Base-by-base conservation (phyloP, 2,329 filamentous ascomycete species). In the Trichoderma sp. region DNA sequence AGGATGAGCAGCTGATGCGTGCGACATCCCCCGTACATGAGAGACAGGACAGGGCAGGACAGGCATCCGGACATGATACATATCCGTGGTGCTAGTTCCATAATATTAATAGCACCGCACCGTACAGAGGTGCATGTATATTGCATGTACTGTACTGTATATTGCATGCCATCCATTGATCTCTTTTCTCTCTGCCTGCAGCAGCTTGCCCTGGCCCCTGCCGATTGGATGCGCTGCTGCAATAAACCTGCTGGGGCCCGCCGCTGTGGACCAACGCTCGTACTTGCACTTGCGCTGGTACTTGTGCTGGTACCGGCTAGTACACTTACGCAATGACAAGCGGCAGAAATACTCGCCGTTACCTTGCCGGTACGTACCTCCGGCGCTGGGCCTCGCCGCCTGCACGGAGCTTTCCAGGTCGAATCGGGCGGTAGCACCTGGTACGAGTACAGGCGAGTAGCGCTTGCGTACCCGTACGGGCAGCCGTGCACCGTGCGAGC, bases 1-100 rank as follows among this genome's bases (percentile, higher is more conserved):
- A 43, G 66, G 57, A 70, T 62, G 66, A 53, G 66, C 66, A 62
- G 66, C 66, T 70, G 66, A 70, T 70, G 34, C 66, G 56, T 61
- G 66, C 56, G 56, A 61, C 66, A 61, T 69, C 6, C 66, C 21
- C 47, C 66, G 36, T 61, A 69, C 53, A 60, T 68, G 28, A 60
- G 57, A 32, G 28, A 57, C 34, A 39, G 36, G 36, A 39, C 36
- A 39, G 36, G 36, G 15, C 36, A 66, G 36, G 36, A 39, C 15
- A 66, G 43, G 62, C 63, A 66, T 15, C 15, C 51, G 65, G 24
- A 24, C 15, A 28, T n/a, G 36, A 30, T 61, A 69, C 53, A 51
- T 24, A 47, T 60, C 26, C n/a, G 66, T 21, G 9, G 43, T 51
- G n/a, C n/a, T 21, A 18, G 36, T 18, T 39, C 14, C 43, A n/a